Evolutionary conservation across 2,329 filamentous ascomycete species (phyloP).

Genomic region (Penicillium sumatraense): DNA sequence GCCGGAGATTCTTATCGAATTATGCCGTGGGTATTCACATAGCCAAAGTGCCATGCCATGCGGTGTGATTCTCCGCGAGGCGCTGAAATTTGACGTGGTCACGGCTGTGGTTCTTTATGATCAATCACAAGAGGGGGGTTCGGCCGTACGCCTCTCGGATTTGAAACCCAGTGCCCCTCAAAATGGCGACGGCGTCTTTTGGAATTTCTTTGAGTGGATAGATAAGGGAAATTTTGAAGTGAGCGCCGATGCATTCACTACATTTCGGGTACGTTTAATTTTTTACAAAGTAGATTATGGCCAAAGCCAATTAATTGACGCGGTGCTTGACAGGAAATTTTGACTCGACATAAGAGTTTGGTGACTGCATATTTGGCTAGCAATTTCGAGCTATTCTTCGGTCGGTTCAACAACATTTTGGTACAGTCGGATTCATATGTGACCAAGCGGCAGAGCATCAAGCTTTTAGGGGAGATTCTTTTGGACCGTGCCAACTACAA

Average conservation of each 20-base stretch:
- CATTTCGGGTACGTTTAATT: slow-evolving; percentile 74
- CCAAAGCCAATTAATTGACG: background rate
- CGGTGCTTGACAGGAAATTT: slow-evolving; percentile 69
- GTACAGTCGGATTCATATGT: slow-evolving; percentile 95
- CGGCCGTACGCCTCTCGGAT: slow-evolving; percentile 73
- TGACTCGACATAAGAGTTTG: slow-evolving; percentile 91
- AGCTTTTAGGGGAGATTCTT: slow-evolving; percentile 91
- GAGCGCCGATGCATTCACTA: slow-evolving; percentile 95
- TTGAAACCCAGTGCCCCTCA: slow-evolving; percentile 78
- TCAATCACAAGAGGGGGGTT: slow-evolving; percentile 75
- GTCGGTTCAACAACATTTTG: slow-evolving; percentile 82
- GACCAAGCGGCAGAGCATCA: slow-evolving; percentile 97
- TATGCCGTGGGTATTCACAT: slow-evolving; percentile 88
- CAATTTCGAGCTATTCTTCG: slow-evolving; percentile 94
- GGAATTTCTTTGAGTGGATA: slow-evolving; percentile 97
- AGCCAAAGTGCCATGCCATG: slow-evolving; percentile 91
- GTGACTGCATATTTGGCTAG: slow-evolving; percentile 84
- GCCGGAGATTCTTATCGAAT: slow-evolving; percentile 82
- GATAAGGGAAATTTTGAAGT: slow-evolving; percentile 96
- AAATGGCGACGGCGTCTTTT: slow-evolving; percentile 84
- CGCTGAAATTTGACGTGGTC: slow-evolving; percentile 87
- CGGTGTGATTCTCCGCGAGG: slow-evolving; percentile 85
- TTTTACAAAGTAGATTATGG: background rate
- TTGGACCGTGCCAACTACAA: slow-evolving; percentile 95
- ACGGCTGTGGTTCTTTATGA: slow-evolving; percentile 92